phyloP scores from a whole-genome alignment of 2,329 filamentous ascomycete species.

The Claviceps spartinae region DNA sequence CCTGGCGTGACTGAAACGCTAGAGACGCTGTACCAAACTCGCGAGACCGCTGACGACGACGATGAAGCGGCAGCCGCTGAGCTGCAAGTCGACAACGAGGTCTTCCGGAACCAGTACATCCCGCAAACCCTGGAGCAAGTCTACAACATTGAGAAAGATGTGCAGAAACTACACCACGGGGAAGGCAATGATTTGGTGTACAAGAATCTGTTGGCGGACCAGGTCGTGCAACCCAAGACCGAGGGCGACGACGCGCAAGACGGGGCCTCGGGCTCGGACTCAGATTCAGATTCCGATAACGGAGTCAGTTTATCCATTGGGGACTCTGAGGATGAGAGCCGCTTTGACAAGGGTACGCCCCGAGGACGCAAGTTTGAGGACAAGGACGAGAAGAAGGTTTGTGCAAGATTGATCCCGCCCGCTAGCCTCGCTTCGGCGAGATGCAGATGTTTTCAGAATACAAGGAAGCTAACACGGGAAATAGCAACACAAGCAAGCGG shows the following conservation, averaged over 20 bases:
- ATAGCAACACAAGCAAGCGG: slow-evolving; percentile 63
- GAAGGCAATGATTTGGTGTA: slow-evolving; percentile 71
- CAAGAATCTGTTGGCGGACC: slow-evolving; percentile 65
- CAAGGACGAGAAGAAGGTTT: slow-evolving; percentile 73
- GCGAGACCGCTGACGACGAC: slow-evolving; percentile 34
- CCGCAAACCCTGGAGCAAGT: slow-evolving; percentile 92
- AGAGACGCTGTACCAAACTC: slow-evolving; percentile 51
- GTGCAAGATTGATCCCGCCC: slow-evolving; percentile 4
- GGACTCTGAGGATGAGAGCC: slow-evolving; percentile 34
- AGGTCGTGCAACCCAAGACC: slow-evolving; percentile 31
- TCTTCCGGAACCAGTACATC: slow-evolving; percentile 93
- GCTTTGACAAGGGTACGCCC: slow-evolving; percentile 53
- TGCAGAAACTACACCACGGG: slow-evolving; percentile 59
- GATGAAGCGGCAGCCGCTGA: slow-evolving; percentile 35
- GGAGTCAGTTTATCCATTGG: slow-evolving; percentile 33
- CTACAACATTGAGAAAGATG: slow-evolving; percentile 89
- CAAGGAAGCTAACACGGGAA: not conserved
- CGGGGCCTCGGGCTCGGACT: slow-evolving; percentile 22
- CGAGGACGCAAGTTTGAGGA: slow-evolving; percentile 79
- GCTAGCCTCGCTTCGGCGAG: too few relatives aligned
- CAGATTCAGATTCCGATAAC: slow-evolving; percentile 33
- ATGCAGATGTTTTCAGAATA: too few relatives aligned
- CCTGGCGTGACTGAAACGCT: slow-evolving; percentile 47
- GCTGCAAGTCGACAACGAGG: slow-evolving; percentile 70
- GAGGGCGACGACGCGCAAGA: slow-evolving; percentile 27